These are phyloP conservation scores for Apophysomyces trapeziformis DNA, from an alignment of 371 early-diverging fungal genomes.

Conservation along the genomic window DNA sequence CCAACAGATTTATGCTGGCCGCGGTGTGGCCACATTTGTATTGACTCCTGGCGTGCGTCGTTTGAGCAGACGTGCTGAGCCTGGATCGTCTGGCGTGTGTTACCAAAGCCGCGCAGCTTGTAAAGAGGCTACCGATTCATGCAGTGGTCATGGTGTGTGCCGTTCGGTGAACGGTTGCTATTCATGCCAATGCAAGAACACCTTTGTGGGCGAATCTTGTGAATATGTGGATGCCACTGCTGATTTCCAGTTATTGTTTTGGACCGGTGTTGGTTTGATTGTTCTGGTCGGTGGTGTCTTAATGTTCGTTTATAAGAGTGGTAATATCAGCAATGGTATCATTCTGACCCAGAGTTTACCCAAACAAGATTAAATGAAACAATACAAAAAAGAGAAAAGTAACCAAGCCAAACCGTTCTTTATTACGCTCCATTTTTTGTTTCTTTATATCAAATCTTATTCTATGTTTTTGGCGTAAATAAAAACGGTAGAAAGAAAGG, in stretches of 20 bases:
- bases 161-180: conserved; percentile 33
- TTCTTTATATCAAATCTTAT: no score
- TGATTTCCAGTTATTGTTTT: conserved; percentile 55
- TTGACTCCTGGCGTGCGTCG: conserved; percentile 23
- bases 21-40: conserved; percentile 28
- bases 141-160: conserved; percentile 45
- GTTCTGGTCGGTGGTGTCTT: conserved; percentile 44
- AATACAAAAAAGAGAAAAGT: no score
- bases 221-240: conserved; percentile 39
- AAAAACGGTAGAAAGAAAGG: not conserved
- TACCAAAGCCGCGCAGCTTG: conserved; percentile 28
- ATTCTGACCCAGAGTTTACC: conserved; percentile 43
- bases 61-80: conserved; percentile 28
- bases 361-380: conserved; percentile 47
- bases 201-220: conserved; percentile 40
- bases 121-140: conserved; percentile 35
- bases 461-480: no score
- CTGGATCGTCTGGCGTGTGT: conserved; percentile 24
- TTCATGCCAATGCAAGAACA: conserved; percentile 39
- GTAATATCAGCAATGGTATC: conserved; percentile 38
- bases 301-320: conserved; percentile 45
- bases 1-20: conserved; percentile 17
- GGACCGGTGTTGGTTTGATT: conserved; percentile 47
- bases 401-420: not conserved
- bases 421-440: not conserved